Evolutionary conservation across 768 basidiomycete genomes (phyloP), one percentile per base, ranked within the genome.

Genomic region (Galerina marginata): DNA sequence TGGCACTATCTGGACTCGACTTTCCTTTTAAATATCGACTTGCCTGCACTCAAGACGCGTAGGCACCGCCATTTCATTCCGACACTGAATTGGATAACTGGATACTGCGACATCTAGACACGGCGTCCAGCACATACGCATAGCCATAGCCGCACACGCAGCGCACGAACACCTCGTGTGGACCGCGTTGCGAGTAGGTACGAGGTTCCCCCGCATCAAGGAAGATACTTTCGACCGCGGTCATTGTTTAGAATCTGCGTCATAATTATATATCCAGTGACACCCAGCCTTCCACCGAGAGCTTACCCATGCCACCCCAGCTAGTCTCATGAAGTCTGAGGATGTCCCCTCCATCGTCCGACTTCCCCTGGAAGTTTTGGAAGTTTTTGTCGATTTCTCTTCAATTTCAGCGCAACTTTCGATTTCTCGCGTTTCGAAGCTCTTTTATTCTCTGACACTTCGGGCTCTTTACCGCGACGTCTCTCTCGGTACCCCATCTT

Each of bases 281-380:
- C 40, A 50, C 40, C 55, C 49, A 43, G 26, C 57, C n/a, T 42
- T 54, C 54, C 55, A 58, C 15, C 26, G 36, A 43, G 20, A 33
- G 29, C 29, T 48, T 44, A 58, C 58, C 58, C 62, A 66, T 66
- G 66, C 59, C 39, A 61, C 51, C 59, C 38, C 56, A 58, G 56
- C 42, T 44, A 37, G 57, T 45, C 61, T 63, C 63, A 66, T 67
- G 66, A 66, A 62, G 58, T 54, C 62, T 54, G 60, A 54, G 42
- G 63, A 56, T 51, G 55, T 38, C 53, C 60, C 63, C 48, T 61
- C 58, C 48, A 70, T 70, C 54, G 57, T 58, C 26, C 61, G 67
- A 51, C 71, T 80, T 63, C 77, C 79, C 7, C 45, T 72, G 47
- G 79, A 80, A 57, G 68, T 77, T 26, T 61, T 77, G 48, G 72